Evolutionary conservation across 2,329 filamentous ascomycete species (phyloP), one percentile per base, ranked within the genome.

Genomic region (Hymenoscyphus fructigenus): DNA sequence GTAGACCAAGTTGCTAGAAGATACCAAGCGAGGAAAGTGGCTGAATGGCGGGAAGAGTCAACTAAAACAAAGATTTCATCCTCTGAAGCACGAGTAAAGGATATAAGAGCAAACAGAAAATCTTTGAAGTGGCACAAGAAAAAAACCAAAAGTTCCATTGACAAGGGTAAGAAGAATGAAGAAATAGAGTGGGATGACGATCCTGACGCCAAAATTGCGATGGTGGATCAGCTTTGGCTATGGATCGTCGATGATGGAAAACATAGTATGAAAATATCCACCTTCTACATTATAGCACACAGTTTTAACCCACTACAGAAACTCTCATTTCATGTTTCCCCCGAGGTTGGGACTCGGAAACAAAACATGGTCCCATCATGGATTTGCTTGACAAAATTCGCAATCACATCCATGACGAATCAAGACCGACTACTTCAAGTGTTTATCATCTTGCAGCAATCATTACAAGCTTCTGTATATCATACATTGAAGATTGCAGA

Each of bases 221-320:
- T 57, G 55, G 55, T 57, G 5, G 55, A 57, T 20, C 55, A 57
- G n/a, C 55, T 57, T n/a, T 57, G 55, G 55, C 55, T 57, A 23
- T 57, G 55, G 55, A 23, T 57, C 55, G 14, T 57, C 6, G 55
- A 57, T 17, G 28, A 57, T 3, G 32, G 55, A 2, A 57, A 36
- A 6, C 9, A 32, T 7, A 17, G 28, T 57, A 32, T 50, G 28
- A n/a, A 23, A 57, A 26, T 5, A 36, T 36, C 15, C 17, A 7
- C 20, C 15, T 14, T 14, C 47, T 50, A 17, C n/a, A 26, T 14
- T 3, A 14, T 5, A 4, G 10, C 20, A 1, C 9, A 5, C 1
- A 1, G 20, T 34, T n/a, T 12, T 57, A 26, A 32, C n/a, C 5
- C n/a, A 2, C 14, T 32, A n/a, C 28, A 57, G 55, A 57, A 36